A percentile compares a stretch with the other conserved stretches of the same genome.
phyloP scores from a whole-genome alignment of 1,139 yeast species.

The Kodamaea derodonti region DNA sequence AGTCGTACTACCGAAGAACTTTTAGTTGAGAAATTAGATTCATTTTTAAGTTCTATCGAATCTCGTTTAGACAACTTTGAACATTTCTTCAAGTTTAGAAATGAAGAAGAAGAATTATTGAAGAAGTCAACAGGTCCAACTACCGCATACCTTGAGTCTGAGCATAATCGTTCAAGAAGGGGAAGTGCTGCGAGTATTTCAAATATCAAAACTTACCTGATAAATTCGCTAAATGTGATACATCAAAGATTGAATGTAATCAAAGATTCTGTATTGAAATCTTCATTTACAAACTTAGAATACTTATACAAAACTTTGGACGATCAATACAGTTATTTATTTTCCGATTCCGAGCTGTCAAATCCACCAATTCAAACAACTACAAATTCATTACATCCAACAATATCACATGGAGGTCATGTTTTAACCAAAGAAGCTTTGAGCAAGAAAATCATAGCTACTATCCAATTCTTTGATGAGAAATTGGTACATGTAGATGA shows the following conservation, averaged over 20 bases:
- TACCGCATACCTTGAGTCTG: slow-evolving; percentile 5
- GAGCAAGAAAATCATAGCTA: slow-evolving; percentile 45
- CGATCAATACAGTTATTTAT: slow-evolving; percentile 50
- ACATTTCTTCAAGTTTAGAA: slow-evolving; percentile 39
- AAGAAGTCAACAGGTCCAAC: slow-evolving; percentile 1
- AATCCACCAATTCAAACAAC: slow-evolving; percentile 6
- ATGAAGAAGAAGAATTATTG: slow-evolving; percentile 13
- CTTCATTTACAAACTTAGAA: slow-evolving; percentile 44
- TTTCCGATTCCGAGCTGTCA: slow-evolving; percentile 14
- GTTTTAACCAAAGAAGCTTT: slow-evolving; percentile 14
- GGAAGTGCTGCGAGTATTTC: slow-evolving; percentile 26
- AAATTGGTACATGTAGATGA: slow-evolving; percentile 51
- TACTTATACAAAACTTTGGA: slow-evolving; percentile 48
- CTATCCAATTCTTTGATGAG: slow-evolving; percentile 54
- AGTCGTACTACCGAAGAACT: slow-evolving; percentile 50
- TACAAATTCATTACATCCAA: background rate
- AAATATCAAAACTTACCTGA: slow-evolving; percentile 31
- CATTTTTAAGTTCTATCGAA: slow-evolving; percentile 52
- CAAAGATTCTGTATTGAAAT: slow-evolving; percentile 39
- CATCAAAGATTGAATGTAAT: slow-evolving; percentile 42
- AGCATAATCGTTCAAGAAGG: slow-evolving; percentile 18
- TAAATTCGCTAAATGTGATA: slow-evolving; percentile 33
- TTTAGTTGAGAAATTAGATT: slow-evolving; percentile 49
- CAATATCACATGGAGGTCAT: background rate
- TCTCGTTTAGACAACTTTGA: slow-evolving; percentile 50